These are phyloP conservation scores for Aleurites moluccanus DNA, from an alignment of 441 rosid genomes.

Conservation along the genomic window DNA sequence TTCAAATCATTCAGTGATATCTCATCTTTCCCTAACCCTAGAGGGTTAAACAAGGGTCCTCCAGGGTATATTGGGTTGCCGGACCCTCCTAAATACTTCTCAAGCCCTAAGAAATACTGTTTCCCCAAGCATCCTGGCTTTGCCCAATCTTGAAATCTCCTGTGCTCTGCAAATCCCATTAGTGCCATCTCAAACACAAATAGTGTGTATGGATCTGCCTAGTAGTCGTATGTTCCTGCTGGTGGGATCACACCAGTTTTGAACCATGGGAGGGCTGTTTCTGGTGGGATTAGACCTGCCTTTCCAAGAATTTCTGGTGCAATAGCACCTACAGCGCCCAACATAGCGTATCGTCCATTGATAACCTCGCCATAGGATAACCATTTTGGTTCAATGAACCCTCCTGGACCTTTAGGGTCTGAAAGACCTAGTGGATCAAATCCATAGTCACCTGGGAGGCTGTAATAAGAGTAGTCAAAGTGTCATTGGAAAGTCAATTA, in stretches of 20 bases:
- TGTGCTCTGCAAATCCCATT: constrained; percentile 96
- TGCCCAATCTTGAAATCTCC: constrained; percentile 89
- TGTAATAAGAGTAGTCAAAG: constrained; percentile 19
- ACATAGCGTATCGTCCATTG: constrained; percentile 85
- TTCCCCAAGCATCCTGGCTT: constrained; percentile 89
- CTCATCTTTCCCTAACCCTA: constrained; percentile 85
- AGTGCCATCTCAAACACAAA: constrained; percentile 88
- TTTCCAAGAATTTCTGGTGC: constrained; percentile 89
- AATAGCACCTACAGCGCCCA: constrained; percentile 76
- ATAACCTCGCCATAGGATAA: constrained; percentile 85
- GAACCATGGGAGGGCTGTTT: constrained; percentile 96
- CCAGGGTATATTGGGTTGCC: constrained; percentile 92
- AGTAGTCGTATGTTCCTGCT: constrained; percentile 87
- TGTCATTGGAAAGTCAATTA: background rate
- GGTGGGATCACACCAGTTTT: constrained; percentile 92
- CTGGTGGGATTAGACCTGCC: constrained; percentile 71
- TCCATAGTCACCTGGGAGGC: constrained; percentile 94
- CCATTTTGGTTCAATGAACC: constrained; percentile 95
- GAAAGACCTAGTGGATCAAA: constrained; percentile 98
- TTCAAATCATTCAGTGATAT: constrained; percentile 83
- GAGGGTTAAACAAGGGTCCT: constrained; percentile 93
- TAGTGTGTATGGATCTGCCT: constrained; percentile 87
- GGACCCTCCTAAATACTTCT: constrained; percentile 76
- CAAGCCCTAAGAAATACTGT: constrained; percentile 88
- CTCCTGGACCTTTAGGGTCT: constrained; percentile 94